Evolutionary conservation across 1,284 basidiomycete species (phyloP), one percentile per base, ranked within the genome.

Genomic region (Pterulicium gracile): DNA sequence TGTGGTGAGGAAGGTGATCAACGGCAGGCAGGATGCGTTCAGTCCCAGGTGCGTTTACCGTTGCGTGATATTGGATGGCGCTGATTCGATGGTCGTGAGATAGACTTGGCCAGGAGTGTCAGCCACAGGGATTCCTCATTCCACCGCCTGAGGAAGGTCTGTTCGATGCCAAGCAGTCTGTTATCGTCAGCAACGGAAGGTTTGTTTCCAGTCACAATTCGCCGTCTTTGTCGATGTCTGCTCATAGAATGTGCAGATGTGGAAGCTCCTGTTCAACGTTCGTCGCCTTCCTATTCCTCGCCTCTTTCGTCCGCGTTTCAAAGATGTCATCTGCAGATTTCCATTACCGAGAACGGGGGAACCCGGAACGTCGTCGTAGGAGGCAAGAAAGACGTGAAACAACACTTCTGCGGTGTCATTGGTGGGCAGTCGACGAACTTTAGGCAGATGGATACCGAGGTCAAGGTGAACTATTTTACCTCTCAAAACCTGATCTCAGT

Each of bases 391-490:
- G 65, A 61, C 41, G 61, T 70, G 15, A 58, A 58, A 15, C 78
- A 79, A 54, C 67, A 79, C 50, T 80, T 79, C 56, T 78, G 76
- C 50, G 77, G 77, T 14, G 72, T 70, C 35, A 77, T 80, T 23
- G 78, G 77, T 3, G 77, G 77, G 0, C 73, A 80, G 59, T 75
- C 72, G 2, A 71, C 69, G 14, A 69, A 70, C 49, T 79, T 74
- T 55, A 62, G 67, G 0, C 69, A 64, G 2, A 74, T 81, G 32
- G 76, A 79, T 52, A 75, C 74, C 4, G 72, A 78, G 55, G 65
- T 79, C 49, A 79, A 78, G 67, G 72, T 70, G 48, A 42, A 57
- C 46, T 18, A 10, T 48, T 47, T 41, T 47, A 34, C 19, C 2
- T n/a, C 19, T 32, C 42, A n/a, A n/a, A n/a, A n/a, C n/a, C n/a